A percentile compares a stretch with the other conserved stretches of the same genome.
These are phyloP conservation scores for Hyaloscypha finlandica DNA, from an alignment of 495 filamentous ascomycete species.

Conservation along the genomic window DNA sequence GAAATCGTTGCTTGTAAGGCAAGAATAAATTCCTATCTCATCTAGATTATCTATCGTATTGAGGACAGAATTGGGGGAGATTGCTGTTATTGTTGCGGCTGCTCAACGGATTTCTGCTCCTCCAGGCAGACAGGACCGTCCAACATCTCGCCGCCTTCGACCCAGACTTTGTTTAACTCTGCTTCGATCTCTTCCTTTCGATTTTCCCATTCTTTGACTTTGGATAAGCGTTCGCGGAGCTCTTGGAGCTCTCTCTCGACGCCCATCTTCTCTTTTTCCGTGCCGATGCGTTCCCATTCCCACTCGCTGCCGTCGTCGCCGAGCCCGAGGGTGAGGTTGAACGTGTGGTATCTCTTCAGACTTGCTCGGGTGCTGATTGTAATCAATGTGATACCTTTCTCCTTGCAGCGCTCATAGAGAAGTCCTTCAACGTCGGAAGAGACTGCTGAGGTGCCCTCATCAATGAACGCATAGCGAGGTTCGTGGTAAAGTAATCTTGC, in stretches of 20 bases:
- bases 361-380: constrained; percentile 92
- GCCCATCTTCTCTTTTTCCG: constrained; percentile 83
- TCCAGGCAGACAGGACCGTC: constrained; percentile 24
- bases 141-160: constrained; percentile 36
- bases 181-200: constrained; percentile 72
- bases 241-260: constrained; percentile 89
- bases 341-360: constrained; percentile 93
- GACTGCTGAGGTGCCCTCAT: constrained; percentile 94
- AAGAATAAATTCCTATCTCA: not conserved
- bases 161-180: constrained; percentile 57
- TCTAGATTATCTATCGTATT: not conserved
- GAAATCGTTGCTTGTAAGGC: not conserved
- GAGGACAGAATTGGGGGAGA: not conserved
- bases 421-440: constrained; percentile 92
- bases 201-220: constrained; percentile 81
- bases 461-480: constrained; percentile 88
- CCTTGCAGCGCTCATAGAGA: constrained; percentile 89
- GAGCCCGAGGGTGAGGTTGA: constrained; percentile 78
- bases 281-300: constrained; percentile 92
- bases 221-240: constrained; percentile 72
- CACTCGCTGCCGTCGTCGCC: constrained; percentile 69
- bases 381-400: constrained; percentile 88
- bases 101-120: not conserved
- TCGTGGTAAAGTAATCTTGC: constrained; percentile 93
- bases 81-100: not conserved